Base-by-base conservation (phyloP, 2,329 filamentous ascomycete genomes). In the Pseudonectria foliicola region DNA sequence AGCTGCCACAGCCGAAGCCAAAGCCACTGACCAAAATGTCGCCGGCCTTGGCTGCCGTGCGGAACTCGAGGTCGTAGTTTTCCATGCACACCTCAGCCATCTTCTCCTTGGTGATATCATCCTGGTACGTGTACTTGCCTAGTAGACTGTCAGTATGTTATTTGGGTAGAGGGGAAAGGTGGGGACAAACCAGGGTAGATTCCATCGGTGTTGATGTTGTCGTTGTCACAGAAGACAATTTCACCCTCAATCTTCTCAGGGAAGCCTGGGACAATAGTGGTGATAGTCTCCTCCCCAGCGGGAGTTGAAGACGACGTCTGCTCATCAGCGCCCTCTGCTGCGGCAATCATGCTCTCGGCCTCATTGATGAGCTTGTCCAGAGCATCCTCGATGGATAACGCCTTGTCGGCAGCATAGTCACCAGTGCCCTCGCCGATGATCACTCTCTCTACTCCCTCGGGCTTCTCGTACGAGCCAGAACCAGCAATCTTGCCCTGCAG, bases 121-220 rank as follows among this genome's bases (percentile, higher is more conserved):
- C 89, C 56, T 92, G 86, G 63, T 95, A 95, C 0, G 88, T 95
- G 59, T 85, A 87, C 55, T 88, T 88, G 3, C 85, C n/a, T n/a
- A n/a, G n/a, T n/a, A n/a, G n/a, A n/a, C n/a, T n/a, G n/a, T n/a
- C n/a, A n/a, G n/a, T n/a, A n/a, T n/a, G n/a, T n/a, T n/a, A n/a
- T n/a, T n/a, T n/a, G n/a, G n/a, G n/a, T n/a, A n/a, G n/a, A n/a
- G n/a, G n/a, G n/a, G n/a, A n/a, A n/a, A n/a, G n/a, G n/a, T n/a
- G n/a, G n/a, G n/a, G n/a, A n/a, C n/a, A n/a, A n/a, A n/a, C n/a
- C 87, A 0, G 87, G 83, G 60, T 95, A 95, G 58, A 95, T 95
- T 38, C 75, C 80, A 53, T 95, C 90, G 0, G 89, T 95, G 64
- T 93, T 85, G 58, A 95, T 77, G 62, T 94, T 93, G 46, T 73